Evolutionary conservation across 1,284 basidiomycete genomes (phyloP).

Genomic region (Leccinum pallidistipes): DNA sequence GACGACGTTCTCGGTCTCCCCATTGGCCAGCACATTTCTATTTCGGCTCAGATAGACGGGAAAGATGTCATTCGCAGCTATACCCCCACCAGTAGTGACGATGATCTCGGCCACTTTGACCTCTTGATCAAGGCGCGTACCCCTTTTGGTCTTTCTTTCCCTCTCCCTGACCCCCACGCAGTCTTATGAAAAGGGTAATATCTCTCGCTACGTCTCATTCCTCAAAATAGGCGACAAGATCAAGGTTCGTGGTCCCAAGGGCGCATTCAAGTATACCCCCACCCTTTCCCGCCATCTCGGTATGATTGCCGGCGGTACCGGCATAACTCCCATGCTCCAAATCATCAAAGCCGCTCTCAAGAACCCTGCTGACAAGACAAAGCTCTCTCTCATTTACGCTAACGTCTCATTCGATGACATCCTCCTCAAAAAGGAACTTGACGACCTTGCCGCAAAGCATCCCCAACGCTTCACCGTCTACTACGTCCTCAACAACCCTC

Average conservation of each 20-base stretch:
- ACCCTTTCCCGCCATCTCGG: slow-evolving; percentile 74
- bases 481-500: slow-evolving; percentile 94
- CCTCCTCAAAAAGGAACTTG: slow-evolving; percentile 85
- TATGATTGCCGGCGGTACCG: slow-evolving; percentile 96
- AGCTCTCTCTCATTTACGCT: slow-evolving; percentile 89
- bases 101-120: slow-evolving; percentile 92
- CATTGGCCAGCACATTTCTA: slow-evolving; percentile 94
- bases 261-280: slow-evolving; percentile 84
- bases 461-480: slow-evolving; percentile 76
- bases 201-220: slow-evolving; percentile 81
- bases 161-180: slow-evolving; percentile 32
- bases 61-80: slow-evolving; percentile 91
- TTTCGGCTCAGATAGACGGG: slow-evolving; percentile 88
- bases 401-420: slow-evolving; percentile 92
- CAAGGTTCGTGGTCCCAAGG: slow-evolving; percentile 94
- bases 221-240: slow-evolving; percentile 86
- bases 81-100: slow-evolving; percentile 92
- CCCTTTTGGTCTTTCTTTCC: slow-evolving; percentile 1
- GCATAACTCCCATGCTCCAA: slow-evolving; percentile 98
- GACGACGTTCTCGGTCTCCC: slow-evolving; percentile 88
- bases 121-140: slow-evolving; percentile 87
- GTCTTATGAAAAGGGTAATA: slow-evolving; percentile 97
- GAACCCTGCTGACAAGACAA: slow-evolving; percentile 83
- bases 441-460: slow-evolving; percentile 72
- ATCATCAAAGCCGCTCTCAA: slow-evolving; percentile 90